Percentiles rank a stretch among this genome's conserved stretches.
phyloP scores from a whole-genome alignment of 495 filamentous ascomycete genomes.

The Xylaria scruposa region DNA sequence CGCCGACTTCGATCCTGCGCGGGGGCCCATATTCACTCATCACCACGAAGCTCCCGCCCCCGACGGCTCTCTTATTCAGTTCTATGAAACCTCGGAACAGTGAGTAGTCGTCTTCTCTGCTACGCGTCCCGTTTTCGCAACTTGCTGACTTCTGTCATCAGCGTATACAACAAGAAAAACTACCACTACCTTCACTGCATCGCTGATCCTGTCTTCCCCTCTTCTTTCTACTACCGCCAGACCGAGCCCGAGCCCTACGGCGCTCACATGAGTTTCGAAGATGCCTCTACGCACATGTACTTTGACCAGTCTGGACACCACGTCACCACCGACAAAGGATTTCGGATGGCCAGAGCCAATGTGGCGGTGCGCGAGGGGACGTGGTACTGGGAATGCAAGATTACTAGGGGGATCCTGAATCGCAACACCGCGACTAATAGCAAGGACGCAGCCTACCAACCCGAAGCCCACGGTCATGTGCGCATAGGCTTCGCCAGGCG shows the following conservation, averaged over 20 bases:
- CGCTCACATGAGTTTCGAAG: slow-evolving; percentile 87
- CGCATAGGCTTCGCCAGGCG: slow-evolving; percentile 88
- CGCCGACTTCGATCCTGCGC: slow-evolving; percentile 64
- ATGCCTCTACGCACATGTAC: slow-evolving; percentile 79
- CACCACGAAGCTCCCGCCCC: slow-evolving; percentile 54
- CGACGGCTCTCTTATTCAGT: slow-evolving; percentile 59
- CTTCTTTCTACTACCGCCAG: slow-evolving; percentile 87
- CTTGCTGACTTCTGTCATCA: slow-evolving; percentile 50
- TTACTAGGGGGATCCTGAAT: slow-evolving; percentile 68
- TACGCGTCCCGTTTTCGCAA: no score
- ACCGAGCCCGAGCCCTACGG: slow-evolving; percentile 83
- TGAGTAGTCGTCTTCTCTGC: slow-evolving; percentile 43
- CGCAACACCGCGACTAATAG: slow-evolving; percentile 40
- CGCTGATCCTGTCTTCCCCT: slow-evolving; percentile 82
- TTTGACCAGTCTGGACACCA: slow-evolving; percentile 66
- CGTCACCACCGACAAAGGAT: slow-evolving; percentile 80
- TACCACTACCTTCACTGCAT: slow-evolving; percentile 92
- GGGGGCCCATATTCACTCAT: slow-evolving; percentile 60
- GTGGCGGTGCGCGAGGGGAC: slow-evolving; percentile 89
- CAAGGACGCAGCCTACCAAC: slow-evolving; percentile 19
- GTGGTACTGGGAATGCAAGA: slow-evolving; percentile 92
- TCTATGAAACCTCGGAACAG: slow-evolving; percentile 70
- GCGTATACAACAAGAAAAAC: slow-evolving; percentile 87
- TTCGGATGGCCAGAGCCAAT: slow-evolving; percentile 85
- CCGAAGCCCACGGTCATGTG: slow-evolving; percentile 71